phyloP scores from a whole-genome alignment of 345 rosid species.

The Zanthoxylum bungeanum region DNA sequence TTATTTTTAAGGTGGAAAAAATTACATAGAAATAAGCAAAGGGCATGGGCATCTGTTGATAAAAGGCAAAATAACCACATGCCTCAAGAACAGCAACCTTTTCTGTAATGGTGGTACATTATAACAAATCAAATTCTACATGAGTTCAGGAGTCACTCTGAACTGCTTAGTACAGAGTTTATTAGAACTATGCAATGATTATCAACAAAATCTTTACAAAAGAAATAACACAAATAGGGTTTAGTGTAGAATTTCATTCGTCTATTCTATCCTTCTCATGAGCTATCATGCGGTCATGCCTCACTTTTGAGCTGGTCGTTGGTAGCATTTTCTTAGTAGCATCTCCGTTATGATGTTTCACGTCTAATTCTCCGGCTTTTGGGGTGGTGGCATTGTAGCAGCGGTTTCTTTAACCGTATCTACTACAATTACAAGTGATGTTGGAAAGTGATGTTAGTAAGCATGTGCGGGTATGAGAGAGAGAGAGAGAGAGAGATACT shows the following conservation, averaged over 20 bases:
- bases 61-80: no score
- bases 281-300: constrained; percentile 28
- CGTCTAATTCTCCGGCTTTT: constrained; percentile 38
- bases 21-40: no score
- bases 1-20: no score
- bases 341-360: constrained; percentile 17
- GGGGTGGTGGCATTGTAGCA: constrained; percentile 39
- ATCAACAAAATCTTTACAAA: neutral
- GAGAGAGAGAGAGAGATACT: neutral
- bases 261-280: constrained; percentile 15
- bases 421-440: constrained; percentile 16
- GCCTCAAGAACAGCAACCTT: neutral
- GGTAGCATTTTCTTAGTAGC: constrained; percentile 3
- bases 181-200: neutral
- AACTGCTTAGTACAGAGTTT: neutral
- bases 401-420: constrained; percentile 42
- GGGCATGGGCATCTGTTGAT: no score
- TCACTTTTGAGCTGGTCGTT: constrained; percentile 10
- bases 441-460: neutral
- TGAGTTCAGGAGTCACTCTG: neutral
- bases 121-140: neutral
- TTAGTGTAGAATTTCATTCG: neutral
- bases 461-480: no score
- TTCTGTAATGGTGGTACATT: neutral
- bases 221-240: neutral